Evolutionary conservation across 306 rosid species (phyloP), one percentile per base, ranked within the genome.

Genomic region (Sesbania bispinosa): DNA sequence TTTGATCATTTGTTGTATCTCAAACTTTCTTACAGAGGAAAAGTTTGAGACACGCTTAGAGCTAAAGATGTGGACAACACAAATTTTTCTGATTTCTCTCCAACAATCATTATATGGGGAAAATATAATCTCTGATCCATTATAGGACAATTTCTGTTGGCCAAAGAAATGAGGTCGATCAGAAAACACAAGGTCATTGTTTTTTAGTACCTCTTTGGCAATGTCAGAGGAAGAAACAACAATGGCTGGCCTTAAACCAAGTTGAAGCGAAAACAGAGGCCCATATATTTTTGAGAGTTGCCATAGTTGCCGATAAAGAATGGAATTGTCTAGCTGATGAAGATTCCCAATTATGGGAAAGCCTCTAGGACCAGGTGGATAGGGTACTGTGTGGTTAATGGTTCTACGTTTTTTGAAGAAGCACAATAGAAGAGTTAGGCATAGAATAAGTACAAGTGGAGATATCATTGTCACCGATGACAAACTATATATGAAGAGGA

Each of bases 321-420:
- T 0, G 9, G 74, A 38, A 2, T 30, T 10, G 9, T 82, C 46
- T 2, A 83, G 39, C 6, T 66, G 84, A 78, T 78, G 88, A 48
- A 85, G 63, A 55, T 85, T 82, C 4, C 88, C 86, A 0, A 81
- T 60, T 29, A 81, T 33, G 4, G 85, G 88, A 66, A 85, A 82
- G 15, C 74, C 78, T 24, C 69, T 79, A 30, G 88, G 88, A 66
- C 79, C 53, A 0, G 89, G 87, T 7, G 86, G 78, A 18, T 6
- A 9, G 26, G 3, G 21, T 35, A 33, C 5, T 29, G 11, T 2
- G 0, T 48, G 42, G 2, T 20, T 29, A 0, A 8, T 0, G 7
- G 5, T 64, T 26, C 6, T 66, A 5, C 7, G 29, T 24, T 55
- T 29, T 6, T 14, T 58, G 21, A 47, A 29, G 62, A 35, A 64